Percentiles rank a stretch among this genome's conserved stretches.
These are phyloP conservation scores for Diphasiastrum complanatum DNA, from an alignment of 83 land plant species.

Conservation along the genomic window DNA sequence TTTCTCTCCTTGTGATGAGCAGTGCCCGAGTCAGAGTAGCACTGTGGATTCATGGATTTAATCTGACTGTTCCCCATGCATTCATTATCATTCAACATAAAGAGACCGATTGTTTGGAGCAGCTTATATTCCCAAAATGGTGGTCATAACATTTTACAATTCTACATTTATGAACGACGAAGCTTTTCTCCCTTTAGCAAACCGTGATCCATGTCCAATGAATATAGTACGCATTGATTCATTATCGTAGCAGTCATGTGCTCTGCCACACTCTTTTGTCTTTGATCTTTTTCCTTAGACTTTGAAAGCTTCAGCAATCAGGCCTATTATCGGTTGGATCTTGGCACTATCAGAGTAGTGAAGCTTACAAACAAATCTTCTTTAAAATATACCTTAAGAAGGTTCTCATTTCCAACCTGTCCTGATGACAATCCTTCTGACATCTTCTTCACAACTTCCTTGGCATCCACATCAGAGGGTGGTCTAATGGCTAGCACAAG, in stretches of 20 bases:
- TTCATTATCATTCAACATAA: too few species aligned
- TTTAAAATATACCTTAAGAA: constrained; percentile 56
- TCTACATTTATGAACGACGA: constrained; percentile 79
- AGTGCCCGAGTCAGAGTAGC: too few species aligned
- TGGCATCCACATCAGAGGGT: constrained; percentile 30
- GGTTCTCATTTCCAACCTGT: constrained; percentile 60
- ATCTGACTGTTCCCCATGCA: too few species aligned
- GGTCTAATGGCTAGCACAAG: constrained; percentile 74
- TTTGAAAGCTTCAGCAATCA: constrained; percentile 73
- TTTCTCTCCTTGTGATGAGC: too few species aligned
- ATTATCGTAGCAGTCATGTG: constrained; percentile 87
- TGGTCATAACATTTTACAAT: constrained; percentile 66
- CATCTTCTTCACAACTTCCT: constrained; percentile 55
- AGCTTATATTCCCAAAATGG: constrained; percentile 54
- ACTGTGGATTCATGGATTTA: too few species aligned
- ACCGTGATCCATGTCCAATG: constrained; percentile 76
- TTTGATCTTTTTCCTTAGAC: constrained; percentile 52
- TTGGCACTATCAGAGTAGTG: constrained; percentile 63
- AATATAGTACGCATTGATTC: constrained; percentile 88
- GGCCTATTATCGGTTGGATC: constrained; percentile 74
- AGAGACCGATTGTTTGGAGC: constrained; percentile 71
- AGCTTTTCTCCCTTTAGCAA: constrained; percentile 59
- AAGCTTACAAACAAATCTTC: constrained; percentile 68
- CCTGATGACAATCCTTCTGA: constrained; percentile 62
- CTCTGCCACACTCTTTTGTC: constrained; percentile 62